Base-by-base conservation (phyloP, 2,329 filamentous ascomycete genomes). In the Torrubiellomyces zombiae region DNA sequence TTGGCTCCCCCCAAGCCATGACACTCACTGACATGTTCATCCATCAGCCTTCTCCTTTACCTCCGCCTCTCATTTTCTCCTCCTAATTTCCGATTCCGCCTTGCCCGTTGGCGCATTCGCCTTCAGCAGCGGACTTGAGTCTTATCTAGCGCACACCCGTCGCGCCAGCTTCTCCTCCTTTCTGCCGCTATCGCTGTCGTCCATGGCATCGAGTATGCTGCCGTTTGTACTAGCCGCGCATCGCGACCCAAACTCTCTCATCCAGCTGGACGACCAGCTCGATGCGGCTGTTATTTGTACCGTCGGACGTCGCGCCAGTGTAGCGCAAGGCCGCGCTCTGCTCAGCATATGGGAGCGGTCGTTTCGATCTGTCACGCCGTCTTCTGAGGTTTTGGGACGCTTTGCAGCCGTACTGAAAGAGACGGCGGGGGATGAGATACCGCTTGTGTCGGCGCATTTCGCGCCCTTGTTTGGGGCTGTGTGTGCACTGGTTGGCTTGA, bases 61-160 rank as follows among this genome's bases (percentile, higher is more conserved):
- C 15, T 37, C 41, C 8, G 26, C 47, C 6, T 42, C 42, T 16
- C 80, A 86, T 49, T 74, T 76, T 35, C 66, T 83, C 18, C 67
- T 86, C 16, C 61, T 89, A 4, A 70, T 86, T 24, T 70, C 80
- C 23, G 80, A 89, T 56, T 85, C 80, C 2, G 77, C 78, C 9
- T 67, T 89, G 3, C 80, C 80, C 1, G 61, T 89, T 0, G 80
- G 80, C 29, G 81, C 79, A n/a, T 89, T 89, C 52, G 80, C 80
- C 40, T 89, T 86, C 56, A 80, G 73, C 56, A 77, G 70, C 37
- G 79, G 79, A 3, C 64, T 89, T 10, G 80, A 89, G 53, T 86
- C 79, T 20, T 86, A 76, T 47, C 68, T 85, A 11, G 74, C 75
- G 4, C 80, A 89, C 55, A 58, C 59, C 36, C 47, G 45, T 20